Base-by-base conservation (phyloP, 805 yeast genomes). In the Pichia kluyveri region DNA sequence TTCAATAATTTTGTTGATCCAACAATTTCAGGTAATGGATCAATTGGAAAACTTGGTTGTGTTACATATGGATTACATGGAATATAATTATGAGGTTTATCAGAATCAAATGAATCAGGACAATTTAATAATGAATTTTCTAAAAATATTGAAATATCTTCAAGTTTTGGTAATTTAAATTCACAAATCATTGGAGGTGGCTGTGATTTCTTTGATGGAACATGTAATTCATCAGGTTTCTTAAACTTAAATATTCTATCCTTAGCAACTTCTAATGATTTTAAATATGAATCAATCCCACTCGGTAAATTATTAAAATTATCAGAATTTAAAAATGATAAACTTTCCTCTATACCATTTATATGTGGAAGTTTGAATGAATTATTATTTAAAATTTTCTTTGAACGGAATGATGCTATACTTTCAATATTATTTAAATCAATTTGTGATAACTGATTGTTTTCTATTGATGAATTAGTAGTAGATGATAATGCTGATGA, bases 41-140 rank as follows among this genome's bases (percentile, higher is more conserved):
- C 93, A 60, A 82, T 87, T 2, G 99, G 99, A 67, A 87, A 93
- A 65, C 83, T 86, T 23, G 85, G 77, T 38, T 93, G 86, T 8
- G 96, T 87, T 28, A 96, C 96, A 60, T 85, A 95, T 46, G 95
- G 95, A 55, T 81, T 79, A 23, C 77, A 75, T 8, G 97, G 91
- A 43, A 76, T 77, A 62, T 88, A 82, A 40, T 61, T 63, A 51
- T 83, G 77, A 17, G 97, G 96, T 56, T 72, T 77, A 58, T 91
- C 97, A 2, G 95, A 83, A 62, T 91, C 95, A 50, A 82, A 76
- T 0, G 98, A 86, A 66, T 93, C 98, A 0, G 99, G 98, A 62
- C 97, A 88, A 58, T 86, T 85, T 56, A 86, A 70, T 50, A 87
- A 71, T 3, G 97, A 89, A 1, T 84, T 76, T 61, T 87, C 95